A percentile compares a stretch with the other conserved stretches of the same genome.
These are phyloP conservation scores for Peronosclerospora sorghi DNA, from an alignment of 352 stramenopile species.

Conservation along the genomic window DNA sequence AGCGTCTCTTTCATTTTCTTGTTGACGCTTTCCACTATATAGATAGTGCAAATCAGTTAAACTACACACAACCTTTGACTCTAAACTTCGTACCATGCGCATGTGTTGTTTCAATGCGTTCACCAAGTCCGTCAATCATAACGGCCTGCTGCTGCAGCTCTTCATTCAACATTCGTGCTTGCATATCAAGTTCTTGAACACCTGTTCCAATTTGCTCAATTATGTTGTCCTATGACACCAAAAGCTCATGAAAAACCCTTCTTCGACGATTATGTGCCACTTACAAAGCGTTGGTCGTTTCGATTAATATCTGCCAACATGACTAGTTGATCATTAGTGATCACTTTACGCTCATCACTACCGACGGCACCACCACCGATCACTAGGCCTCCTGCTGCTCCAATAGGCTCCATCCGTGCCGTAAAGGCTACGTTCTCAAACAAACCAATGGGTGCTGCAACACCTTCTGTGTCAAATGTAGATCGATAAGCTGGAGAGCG, in stretches of 20 bases:
- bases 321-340: slow-evolving; percentile 54
- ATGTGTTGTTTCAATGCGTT: slow-evolving; percentile 71
- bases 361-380: slow-evolving; percentile 19
- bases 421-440: slow-evolving; percentile 63
- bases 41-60: slow-evolving; percentile 3
- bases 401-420: slow-evolving; percentile 16
- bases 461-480: slow-evolving; percentile 34
- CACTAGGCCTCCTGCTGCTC: slow-evolving; percentile 11
- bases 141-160: slow-evolving; percentile 80
- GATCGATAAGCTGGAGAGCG: slow-evolving; percentile 33
- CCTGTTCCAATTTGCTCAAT: slow-evolving; percentile 78
- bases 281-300: slow-evolving; percentile 79
- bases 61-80: neutral
- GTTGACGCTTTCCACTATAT: slow-evolving; percentile 74
- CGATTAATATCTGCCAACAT: slow-evolving; percentile 68
- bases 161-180: slow-evolving; percentile 70
- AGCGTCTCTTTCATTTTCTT: slow-evolving; percentile 82
- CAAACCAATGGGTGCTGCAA: slow-evolving; percentile 32
- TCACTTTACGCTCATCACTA: slow-evolving; percentile 27
- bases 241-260: neutral
- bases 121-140: slow-evolving; percentile 77
- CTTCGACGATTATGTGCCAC: slow-evolving; percentile 6
- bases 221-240: slow-evolving; percentile 53
- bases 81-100: slow-evolving; percentile 37
- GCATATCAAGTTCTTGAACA: slow-evolving; percentile 65